Percentiles rank a stretch among this genome's conserved stretches.
Conservation (phyloP, 192 early-diverging fungal species). For the Rhizophlyctis rosea region DNA sequence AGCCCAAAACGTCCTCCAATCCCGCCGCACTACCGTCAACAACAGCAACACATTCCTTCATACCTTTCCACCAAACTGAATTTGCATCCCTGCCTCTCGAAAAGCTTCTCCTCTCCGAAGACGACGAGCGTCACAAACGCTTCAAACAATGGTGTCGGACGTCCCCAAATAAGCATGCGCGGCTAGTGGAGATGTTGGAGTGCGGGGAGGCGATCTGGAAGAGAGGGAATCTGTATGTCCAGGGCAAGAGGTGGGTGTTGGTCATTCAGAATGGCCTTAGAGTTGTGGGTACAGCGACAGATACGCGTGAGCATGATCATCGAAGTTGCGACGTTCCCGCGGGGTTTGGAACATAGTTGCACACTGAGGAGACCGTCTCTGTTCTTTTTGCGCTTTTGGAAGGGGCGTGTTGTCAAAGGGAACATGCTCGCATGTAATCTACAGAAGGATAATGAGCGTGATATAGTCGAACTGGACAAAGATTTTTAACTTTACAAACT, state of each 20-base stretch:
- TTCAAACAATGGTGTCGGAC: neutral
- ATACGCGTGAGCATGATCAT: no score
- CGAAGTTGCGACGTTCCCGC: no score
- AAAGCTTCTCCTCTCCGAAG: neutral
- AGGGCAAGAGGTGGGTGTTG: slow-evolving; percentile 1
- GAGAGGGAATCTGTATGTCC: neutral
- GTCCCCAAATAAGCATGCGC: neutral
- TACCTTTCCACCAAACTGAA: neutral
- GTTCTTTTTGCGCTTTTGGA: neutral
- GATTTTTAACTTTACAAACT: no score
- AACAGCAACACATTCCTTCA: neutral
- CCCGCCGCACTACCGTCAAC: neutral
- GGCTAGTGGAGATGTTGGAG: neutral
- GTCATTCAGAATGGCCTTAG: no score
- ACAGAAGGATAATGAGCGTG: no score
- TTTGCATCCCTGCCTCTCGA: neutral
- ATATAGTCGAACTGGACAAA: no score
- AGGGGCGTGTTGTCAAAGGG: no score
- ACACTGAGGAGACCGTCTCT: neutral
- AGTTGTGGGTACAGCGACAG: no score
- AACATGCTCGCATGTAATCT: no score
- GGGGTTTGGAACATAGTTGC: no score
- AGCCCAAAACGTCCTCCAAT: neutral
- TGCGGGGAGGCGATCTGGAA: neutral
- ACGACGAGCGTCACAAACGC: neutral